Conservation (phyloP, 257 asterid genomes). For the Leonotis leonurus region DNA sequence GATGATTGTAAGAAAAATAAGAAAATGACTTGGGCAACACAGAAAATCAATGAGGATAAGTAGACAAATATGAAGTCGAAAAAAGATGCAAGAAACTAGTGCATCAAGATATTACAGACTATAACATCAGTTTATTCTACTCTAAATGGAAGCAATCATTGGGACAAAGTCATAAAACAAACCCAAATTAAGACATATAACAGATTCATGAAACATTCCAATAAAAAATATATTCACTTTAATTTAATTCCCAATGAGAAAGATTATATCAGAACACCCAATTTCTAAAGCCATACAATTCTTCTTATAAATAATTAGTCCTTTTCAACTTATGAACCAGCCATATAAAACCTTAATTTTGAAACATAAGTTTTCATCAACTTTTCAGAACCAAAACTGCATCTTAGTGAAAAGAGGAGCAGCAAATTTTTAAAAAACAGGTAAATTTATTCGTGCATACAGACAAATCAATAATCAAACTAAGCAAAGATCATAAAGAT, state of each 20-base stretch:
- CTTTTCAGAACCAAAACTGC: not conserved
- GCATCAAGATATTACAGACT: not conserved
- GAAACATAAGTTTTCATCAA: not conserved
- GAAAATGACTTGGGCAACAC: too few relatives aligned
- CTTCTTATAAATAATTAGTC: too few relatives aligned
- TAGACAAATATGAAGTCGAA: not conserved
- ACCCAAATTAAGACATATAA: too few relatives aligned
- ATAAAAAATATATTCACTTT: too few relatives aligned
- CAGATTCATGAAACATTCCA: not conserved
- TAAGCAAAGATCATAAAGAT: conserved; percentile 16
- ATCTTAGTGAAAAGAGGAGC: not conserved
- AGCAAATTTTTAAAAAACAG: not conserved
- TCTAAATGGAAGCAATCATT: not conserved
- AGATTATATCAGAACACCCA: not conserved
- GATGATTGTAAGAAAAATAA: too few relatives aligned
- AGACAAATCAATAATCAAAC: conserved; percentile 16
- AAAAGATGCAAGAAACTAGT: too few relatives aligned
- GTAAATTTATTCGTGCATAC: not conserved
- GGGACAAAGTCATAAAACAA: too few relatives aligned
- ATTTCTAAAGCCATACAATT: not conserved
- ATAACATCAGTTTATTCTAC: not conserved
- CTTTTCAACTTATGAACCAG: conserved; percentile 5
- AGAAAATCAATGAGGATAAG: not conserved
- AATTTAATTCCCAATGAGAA: not conserved
- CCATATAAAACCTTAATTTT: too few relatives aligned